Evolutionary conservation across 306 rosid genomes (phyloP), one percentile per base, ranked within the genome.

Genomic region (Quercus ilex): DNA sequence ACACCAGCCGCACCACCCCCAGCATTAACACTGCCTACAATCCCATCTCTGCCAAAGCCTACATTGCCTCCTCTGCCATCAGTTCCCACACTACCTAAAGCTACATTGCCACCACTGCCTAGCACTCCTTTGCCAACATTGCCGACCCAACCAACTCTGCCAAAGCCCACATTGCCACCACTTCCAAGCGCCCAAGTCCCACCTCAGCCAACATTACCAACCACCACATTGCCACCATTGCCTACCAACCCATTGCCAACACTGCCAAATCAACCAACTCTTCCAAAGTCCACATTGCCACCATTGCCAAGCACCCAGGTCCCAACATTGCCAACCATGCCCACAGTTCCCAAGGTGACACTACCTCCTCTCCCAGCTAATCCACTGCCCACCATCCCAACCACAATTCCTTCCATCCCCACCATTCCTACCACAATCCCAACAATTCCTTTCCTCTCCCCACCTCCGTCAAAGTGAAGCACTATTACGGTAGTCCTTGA

Each of bases 381-480:
- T 46, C 52, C 52, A 46, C 4, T 11, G 52, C 52, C 15, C 15
- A 46, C 15, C 52, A 0, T 76, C 41, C 74, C 83, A 67, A 58
- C 79, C 15, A 46, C 25, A 62, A 57, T 63, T 33, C 60, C 51
- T 46, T 46, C 52, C 8, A 10, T 46, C 52, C 52, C 79, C 14
- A 58, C 84, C 57, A 57, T 81, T 11, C 52, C 52, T 0, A 12
- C 52, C 15, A 11, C 52, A 46, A 46, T 46, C 58, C 84, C 80
- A 46, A 38, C 67, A 51, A 46, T 55, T 10, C 72, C 75, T 55
- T 59, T 52, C 53, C 76, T 43, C 62, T 43, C 76, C 53, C 76
- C 84, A 20, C 80, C 73, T n/a, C 73, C 80, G 17, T 81, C 84
- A 75, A 81, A 83, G 15, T 83, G 30, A 75, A 28, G 43, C 43